Base-by-base conservation (phyloP, 192 early-diverging fungal genomes). In the Spinellus fusiger region DNA sequence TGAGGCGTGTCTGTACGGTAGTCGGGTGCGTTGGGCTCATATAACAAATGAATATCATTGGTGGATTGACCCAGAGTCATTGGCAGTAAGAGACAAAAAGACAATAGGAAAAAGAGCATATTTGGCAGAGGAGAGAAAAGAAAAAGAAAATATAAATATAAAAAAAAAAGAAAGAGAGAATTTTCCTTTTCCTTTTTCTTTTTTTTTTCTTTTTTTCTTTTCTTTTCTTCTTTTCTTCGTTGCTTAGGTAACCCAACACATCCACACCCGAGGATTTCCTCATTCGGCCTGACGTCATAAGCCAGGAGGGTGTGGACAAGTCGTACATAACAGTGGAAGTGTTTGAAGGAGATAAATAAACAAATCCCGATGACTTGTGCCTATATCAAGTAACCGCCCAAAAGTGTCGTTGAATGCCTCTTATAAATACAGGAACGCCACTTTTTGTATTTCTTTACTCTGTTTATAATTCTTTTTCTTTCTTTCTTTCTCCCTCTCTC, bases 1-100 rank as follows among this genome's bases (percentile, higher is more conserved):
- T 72, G 70, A 13, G 29, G 38, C 40, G n/a, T 25, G 25, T 15
- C 29, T n/a, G 29, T 38, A 26, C 59, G 37, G 12, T 68, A 68
- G 37, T 68, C 66, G 10, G 66, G 66, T 26, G 59, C 59, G 29
- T 61, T 55, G 8, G 59, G 59, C 54, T 68, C 52, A 54, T 61
- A 68, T 4, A 68, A 37, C 1, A 68, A 12, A 8, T 61, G 54
- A 5, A 50, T 48, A 25, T 35, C 18, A 48, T 40, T 16, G 10
- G 31, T 29, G 12, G n/a, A n/a, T n/a, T n/a, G n/a, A n/a, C n/a
- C n/a, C n/a, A n/a, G n/a, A n/a, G n/a, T n/a, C n/a, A n/a, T n/a
- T n/a, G n/a, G n/a, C n/a, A n/a, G n/a, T n/a, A n/a, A n/a, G n/a
- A n/a, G n/a, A n/a, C n/a, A n/a, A n/a, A n/a, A n/a, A n/a, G n/a